These are phyloP conservation scores for Trichosporon asahii DNA, from an alignment of 1,284 basidiomycete genomes.

Conservation along the genomic window DNA sequence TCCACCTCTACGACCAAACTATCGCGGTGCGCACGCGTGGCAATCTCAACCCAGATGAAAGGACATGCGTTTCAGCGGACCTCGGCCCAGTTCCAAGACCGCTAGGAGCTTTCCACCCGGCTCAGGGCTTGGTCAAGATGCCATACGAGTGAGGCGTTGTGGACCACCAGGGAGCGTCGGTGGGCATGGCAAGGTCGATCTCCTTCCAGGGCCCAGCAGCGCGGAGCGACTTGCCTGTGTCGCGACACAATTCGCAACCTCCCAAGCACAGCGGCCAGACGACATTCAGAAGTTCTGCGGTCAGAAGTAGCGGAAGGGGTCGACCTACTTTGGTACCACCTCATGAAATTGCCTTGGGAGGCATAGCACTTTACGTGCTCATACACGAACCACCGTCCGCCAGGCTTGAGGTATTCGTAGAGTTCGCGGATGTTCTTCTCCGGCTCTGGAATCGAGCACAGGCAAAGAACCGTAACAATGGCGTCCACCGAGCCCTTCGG, in stretches of 20 bases:
- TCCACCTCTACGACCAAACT: too few species aligned
- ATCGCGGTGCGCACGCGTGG: too few species aligned
- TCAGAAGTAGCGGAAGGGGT: background rate
- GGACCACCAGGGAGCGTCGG: conserved; percentile 19
- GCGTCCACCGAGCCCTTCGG: conserved; percentile 21
- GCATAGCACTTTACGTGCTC: conserved; percentile 19
- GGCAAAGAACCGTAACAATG: conserved; percentile 22
- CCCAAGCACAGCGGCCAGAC: conserved; percentile 22
- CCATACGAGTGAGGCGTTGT: conserved; percentile 22
- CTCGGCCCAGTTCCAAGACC: too few species aligned
- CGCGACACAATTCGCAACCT: conserved; percentile 23
- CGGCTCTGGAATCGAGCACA: conserved; percentile 24
- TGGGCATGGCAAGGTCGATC: conserved; percentile 23
- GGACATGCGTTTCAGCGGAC: too few species aligned
- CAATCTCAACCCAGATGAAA: too few species aligned
- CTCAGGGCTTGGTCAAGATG: conserved; percentile 18
- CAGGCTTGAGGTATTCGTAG: conserved; percentile 24
- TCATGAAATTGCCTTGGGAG: conserved; percentile 15
- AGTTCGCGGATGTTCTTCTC: conserved; percentile 23
- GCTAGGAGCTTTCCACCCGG: too few species aligned
- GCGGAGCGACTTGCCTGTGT: conserved; percentile 13
- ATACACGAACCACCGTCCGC: conserved; percentile 24
- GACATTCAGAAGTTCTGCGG: conserved; percentile 18
- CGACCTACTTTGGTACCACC: conserved; percentile 19
- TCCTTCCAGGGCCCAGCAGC: conserved; percentile 18